Evolutionary conservation across 2,329 filamentous ascomycete genomes (phyloP).

Genomic region (Fusarium anguioides): DNA sequence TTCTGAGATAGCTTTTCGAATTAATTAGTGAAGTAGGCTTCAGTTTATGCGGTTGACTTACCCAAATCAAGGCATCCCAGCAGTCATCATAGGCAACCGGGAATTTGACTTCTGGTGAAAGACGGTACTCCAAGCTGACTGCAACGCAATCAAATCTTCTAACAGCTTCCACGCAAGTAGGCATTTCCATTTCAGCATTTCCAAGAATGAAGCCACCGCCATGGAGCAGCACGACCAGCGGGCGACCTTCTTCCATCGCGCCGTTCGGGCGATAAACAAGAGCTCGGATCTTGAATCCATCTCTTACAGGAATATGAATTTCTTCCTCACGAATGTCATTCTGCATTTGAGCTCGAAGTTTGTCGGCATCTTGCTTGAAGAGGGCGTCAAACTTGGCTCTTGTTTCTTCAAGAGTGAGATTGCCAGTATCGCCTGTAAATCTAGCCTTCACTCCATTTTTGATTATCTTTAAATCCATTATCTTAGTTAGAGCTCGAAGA

Average conservation of each 20-base stretch:
- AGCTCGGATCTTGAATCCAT: background rate
- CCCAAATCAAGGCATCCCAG: background rate
- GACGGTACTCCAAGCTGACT: background rate
- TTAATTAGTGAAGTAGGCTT: too few species aligned
- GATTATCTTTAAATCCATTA: background rate
- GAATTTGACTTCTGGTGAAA: background rate
- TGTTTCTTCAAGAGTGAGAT: accelerated
- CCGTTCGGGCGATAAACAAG: background rate
- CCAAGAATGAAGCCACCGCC: background rate
- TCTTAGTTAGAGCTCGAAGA: accelerated
- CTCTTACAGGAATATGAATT: background rate
- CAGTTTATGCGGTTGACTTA: background rate
- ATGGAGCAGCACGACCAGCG: background rate
- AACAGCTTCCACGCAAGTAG: background rate
- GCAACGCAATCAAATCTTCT: background rate
- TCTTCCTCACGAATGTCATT: background rate
- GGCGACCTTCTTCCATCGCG: background rate
- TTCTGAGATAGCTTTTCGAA: background rate
- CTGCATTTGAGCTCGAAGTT: background rate
- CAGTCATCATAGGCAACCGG: background rate
- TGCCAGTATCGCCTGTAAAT: background rate
- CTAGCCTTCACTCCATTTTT: background rate
- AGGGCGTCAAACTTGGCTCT: background rate
- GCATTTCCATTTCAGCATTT: background rate
- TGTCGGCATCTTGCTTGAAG: background rate